Conservation (phyloP, 176 grass and related monocot genomes). For the Carex pumila region DNA sequence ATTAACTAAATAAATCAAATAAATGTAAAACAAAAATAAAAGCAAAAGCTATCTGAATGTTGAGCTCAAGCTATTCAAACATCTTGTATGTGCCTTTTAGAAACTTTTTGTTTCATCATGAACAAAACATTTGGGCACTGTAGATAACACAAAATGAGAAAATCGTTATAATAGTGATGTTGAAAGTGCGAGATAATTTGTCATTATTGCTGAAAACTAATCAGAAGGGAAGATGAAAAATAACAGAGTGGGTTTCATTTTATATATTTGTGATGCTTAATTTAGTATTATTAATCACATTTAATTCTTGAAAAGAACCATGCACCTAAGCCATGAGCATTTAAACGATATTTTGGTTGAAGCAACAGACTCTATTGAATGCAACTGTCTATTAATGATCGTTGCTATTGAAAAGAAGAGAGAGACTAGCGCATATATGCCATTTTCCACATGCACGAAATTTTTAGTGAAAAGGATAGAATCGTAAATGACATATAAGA, state of each 20-base stretch:
- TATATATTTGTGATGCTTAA: not conserved
- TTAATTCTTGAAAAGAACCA: constrained; percentile 4
- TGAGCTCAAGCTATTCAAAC: not conserved
- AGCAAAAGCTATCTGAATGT: not conserved
- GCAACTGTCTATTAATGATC: constrained; percentile 13
- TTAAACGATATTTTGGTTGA: not conserved
- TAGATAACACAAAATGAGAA: not conserved
- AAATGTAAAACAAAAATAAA: not conserved
- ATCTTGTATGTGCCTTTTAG: not conserved
- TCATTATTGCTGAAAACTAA: not conserved
- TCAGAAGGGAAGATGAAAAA: not conserved
- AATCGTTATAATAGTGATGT: not conserved
- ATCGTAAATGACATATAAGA: not conserved
- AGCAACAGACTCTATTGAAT: not conserved
- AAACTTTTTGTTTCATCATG: not conserved
- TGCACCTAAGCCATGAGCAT: not conserved
- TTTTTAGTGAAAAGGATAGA: not conserved
- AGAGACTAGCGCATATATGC: not conserved
- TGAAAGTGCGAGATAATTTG: not conserved
- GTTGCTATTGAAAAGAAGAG: not conserved
- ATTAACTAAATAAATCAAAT: not conserved
- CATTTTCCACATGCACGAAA: not conserved
- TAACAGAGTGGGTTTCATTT: not conserved
- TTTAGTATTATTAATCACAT: not conserved
- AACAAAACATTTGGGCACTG: not conserved